phyloP scores from a whole-genome alignment of 2,329 filamentous ascomycete species.

The Microcera coccophila region DNA sequence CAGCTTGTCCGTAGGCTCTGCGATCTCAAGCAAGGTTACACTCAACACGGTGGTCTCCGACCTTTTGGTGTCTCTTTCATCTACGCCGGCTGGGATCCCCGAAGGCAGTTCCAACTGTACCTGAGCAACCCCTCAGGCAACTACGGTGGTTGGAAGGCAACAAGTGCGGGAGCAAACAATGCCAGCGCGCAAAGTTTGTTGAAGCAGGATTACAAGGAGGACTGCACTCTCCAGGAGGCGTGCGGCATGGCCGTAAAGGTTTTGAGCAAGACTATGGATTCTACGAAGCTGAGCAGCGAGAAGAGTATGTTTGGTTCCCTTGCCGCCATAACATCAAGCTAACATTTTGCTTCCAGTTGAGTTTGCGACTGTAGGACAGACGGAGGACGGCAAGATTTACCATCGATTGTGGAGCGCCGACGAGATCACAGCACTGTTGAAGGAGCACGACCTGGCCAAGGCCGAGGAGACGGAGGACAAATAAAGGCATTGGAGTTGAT shows the following conservation, averaged over 20 bases:
- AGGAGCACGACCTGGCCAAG: conserved; percentile 94
- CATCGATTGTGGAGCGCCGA: conserved; percentile 96
- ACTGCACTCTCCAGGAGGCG: conserved; percentile 92
- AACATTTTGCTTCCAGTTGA: conserved; percentile 61
- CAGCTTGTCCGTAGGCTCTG: conserved; percentile 95
- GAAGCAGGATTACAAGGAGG: conserved; percentile 99
- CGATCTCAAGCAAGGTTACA: conserved; percentile 98
- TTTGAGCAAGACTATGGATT: conserved; percentile 99
- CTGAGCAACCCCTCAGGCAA: conserved; percentile 98
- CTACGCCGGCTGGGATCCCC: conserved; percentile 95
- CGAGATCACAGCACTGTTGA: conserved; percentile 89
- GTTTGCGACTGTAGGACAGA: conserved; percentile 96
- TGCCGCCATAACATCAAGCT: conserved; percentile 2
- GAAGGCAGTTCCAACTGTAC: conserved; percentile 96
- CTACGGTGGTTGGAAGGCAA: conserved; percentile 99
- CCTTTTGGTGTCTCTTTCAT: conserved; percentile 99
- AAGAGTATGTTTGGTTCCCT: conserved; percentile 66
- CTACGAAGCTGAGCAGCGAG: conserved; percentile 96
- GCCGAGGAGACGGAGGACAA: conserved; percentile 68
- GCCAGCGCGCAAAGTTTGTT: conserved; percentile 93
- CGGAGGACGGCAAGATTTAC: conserved; percentile 93
- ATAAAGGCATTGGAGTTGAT: conserved; percentile 36
- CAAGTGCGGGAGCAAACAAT: conserved; percentile 96
- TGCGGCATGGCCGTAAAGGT: conserved; percentile 98
- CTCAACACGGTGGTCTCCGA: conserved; percentile 95